Conservation (phyloP, 2,329 filamentous ascomycete genomes). For the Ceratocystis destructans region DNA sequence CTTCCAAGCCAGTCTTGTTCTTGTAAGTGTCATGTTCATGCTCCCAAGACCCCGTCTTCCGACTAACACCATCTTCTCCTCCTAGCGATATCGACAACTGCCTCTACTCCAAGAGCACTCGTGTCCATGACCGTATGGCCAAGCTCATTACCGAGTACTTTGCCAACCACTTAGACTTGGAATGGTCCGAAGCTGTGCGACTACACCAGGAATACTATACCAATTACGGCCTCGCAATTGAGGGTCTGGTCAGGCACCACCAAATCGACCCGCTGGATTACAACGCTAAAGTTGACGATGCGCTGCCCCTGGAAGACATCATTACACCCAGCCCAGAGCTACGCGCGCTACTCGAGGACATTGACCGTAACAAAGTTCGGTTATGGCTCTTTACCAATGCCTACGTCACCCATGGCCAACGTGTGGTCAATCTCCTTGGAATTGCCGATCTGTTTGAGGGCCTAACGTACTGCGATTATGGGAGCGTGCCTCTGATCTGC, state of each 20-base stretch:
- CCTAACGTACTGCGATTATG: slow-evolving; percentile 89
- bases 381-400: slow-evolving; percentile 96
- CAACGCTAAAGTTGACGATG: slow-evolving; percentile 89
- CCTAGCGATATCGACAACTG: slow-evolving; percentile 97
- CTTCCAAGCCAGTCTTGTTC: slow-evolving; percentile 31
- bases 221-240: slow-evolving; percentile 92
- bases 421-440: slow-evolving; percentile 67
- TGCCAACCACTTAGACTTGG: slow-evolving; percentile 56
- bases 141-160: slow-evolving; percentile 59
- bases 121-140: slow-evolving; percentile 81
- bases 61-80: neutral
- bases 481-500: slow-evolving; percentile 57
- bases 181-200: slow-evolving; percentile 62
- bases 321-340: slow-evolving; percentile 67
- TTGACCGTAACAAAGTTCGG: slow-evolving; percentile 72
- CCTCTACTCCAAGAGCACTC: slow-evolving; percentile 74
- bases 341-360: slow-evolving; percentile 61
- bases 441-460: slow-evolving; percentile 88
- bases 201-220: slow-evolving; percentile 89
- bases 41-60: no score
- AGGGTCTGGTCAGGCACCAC: slow-evolving; percentile 85
- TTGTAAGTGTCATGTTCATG: slow-evolving; percentile 26
- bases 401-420: slow-evolving; percentile 72
- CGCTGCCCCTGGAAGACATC: slow-evolving; percentile 71
- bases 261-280: slow-evolving; percentile 91